Evolutionary conservation across 1,284 basidiomycete species (phyloP).

Genomic region (Cryptococcus floricola): DNA sequence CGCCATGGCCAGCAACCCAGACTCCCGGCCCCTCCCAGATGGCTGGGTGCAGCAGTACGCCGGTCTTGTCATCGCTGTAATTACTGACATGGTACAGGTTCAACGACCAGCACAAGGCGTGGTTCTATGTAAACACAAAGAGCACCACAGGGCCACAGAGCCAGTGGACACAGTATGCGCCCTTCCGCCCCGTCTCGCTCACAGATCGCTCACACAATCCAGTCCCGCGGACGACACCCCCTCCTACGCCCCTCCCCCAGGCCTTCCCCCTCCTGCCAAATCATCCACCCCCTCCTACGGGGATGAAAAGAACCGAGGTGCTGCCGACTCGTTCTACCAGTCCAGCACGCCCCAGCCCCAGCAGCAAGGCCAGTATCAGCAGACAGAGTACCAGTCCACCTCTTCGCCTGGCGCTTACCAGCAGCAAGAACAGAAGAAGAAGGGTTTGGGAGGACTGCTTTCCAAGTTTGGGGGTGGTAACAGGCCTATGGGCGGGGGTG

Average conservation of each 20-base stretch:
- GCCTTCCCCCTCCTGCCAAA: constrained; percentile 33
- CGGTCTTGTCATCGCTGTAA: background rate
- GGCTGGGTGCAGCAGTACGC: constrained; percentile 47
- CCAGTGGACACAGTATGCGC: constrained; percentile 49
- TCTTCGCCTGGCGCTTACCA: constrained; percentile 5
- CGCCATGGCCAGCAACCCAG: constrained; percentile 35
- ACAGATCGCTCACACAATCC: background rate
- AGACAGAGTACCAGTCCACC: constrained; percentile 6
- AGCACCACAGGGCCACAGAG: constrained; percentile 39
- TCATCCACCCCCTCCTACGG: constrained; percentile 6
- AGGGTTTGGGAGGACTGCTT: constrained; percentile 38
- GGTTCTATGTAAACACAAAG: constrained; percentile 51
- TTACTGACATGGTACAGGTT: constrained; percentile 19
- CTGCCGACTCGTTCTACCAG: constrained; percentile 1
- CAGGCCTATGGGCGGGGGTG: constrained; percentile 6
- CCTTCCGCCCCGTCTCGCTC: background rate
- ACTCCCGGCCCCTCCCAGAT: constrained; percentile 40
- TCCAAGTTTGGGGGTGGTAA: constrained; percentile 30
- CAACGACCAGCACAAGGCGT: constrained; percentile 47
- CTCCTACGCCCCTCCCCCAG: constrained; percentile 34
- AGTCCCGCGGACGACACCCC: constrained; percentile 45
- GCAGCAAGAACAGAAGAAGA: constrained; percentile 20
- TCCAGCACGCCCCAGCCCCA: constrained; percentile 2
- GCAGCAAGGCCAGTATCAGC: constrained; percentile 3
- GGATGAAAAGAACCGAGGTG: constrained; percentile 6